A percentile compares a stretch with the other conserved stretches of the same genome.
phyloP scores from a whole-genome alignment of 2,329 filamentous ascomycete species.

The Colletotrichum musicola region DNA sequence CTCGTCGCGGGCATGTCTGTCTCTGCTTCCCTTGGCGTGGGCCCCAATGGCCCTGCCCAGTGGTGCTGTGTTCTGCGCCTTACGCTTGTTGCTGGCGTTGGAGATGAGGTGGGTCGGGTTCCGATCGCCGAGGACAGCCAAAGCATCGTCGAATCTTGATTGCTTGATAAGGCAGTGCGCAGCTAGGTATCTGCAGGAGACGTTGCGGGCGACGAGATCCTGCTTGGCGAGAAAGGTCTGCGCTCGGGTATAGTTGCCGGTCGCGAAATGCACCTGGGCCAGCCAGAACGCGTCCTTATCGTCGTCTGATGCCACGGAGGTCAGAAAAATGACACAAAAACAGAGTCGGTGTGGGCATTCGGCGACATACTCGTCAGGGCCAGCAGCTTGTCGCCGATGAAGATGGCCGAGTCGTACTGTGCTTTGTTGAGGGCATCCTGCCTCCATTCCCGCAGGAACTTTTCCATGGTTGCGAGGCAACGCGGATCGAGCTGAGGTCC shows the following conservation, averaged over 20 bases:
- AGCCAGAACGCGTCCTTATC: slow-evolving; percentile 97
- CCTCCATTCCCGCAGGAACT: slow-evolving; percentile 92
- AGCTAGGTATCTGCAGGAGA: slow-evolving; percentile 91
- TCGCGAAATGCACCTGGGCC: slow-evolving; percentile 97
- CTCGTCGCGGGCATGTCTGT: slow-evolving; percentile 52
- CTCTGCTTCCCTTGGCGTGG: slow-evolving; percentile 44
- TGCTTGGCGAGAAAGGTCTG: slow-evolving; percentile 87
- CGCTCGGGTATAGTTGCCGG: slow-evolving; percentile 93
- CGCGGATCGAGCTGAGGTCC: slow-evolving; percentile 1
- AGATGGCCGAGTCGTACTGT: slow-evolving; percentile 96
- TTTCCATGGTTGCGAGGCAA: slow-evolving; percentile 75
- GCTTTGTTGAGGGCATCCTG: slow-evolving; percentile 96
- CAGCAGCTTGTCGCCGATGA: slow-evolving; percentile 95
- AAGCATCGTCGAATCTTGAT: slow-evolving; percentile 87
- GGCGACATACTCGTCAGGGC: slow-evolving; percentile 84
- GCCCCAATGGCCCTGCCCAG: slow-evolving; percentile 47
- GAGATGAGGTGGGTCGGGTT: slow-evolving; percentile 91
- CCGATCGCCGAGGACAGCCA: slow-evolving; percentile 87
- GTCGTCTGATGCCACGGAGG: slow-evolving; percentile 71
- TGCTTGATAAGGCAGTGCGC: slow-evolving; percentile 96
- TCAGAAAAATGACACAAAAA: slow-evolving; percentile 1
- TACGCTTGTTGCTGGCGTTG: slow-evolving; percentile 73
- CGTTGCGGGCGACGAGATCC: slow-evolving; percentile 83
- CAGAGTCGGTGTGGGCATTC: not conserved
- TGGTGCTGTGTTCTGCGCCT: slow-evolving; percentile 75